phyloP scores from a whole-genome alignment of 768 basidiomycete species.

The Clitopilus hobsonii region DNA sequence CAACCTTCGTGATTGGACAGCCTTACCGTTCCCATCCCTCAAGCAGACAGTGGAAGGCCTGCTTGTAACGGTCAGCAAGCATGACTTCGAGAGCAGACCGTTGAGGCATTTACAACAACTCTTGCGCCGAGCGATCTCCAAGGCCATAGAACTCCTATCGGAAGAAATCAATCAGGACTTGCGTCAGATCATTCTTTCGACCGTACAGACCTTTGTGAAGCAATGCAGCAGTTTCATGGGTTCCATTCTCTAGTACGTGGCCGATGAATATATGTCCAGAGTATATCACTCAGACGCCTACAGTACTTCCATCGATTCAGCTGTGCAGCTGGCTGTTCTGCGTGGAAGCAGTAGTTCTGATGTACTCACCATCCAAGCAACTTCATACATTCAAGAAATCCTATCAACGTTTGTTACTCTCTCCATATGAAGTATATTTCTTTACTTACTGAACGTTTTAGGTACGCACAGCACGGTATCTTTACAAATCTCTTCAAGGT shows the following conservation, averaged over 20 bases:
- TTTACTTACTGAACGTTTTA: constrained; percentile 17
- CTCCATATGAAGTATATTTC: neutral
- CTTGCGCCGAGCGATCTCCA: constrained; percentile 48
- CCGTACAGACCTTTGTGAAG: constrained; percentile 58
- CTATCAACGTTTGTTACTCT: constrained; percentile 38
- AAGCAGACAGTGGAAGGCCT: constrained; percentile 62
- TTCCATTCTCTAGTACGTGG: constrained; percentile 47
- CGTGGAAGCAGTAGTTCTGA: constrained; percentile 52
- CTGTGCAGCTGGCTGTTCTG: constrained; percentile 40
- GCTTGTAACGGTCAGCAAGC: constrained; percentile 67
- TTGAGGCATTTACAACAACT: constrained; percentile 50
- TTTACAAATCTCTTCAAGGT: constrained; percentile 58
- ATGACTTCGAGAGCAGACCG: constrained; percentile 56
- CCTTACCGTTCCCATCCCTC: constrained; percentile 49
- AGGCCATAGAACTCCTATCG: constrained; percentile 45
- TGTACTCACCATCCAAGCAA: constrained; percentile 52
- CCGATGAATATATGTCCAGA: neutral
- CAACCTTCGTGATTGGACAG: constrained; percentile 36
- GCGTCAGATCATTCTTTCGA: constrained; percentile 59
- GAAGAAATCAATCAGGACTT: constrained; percentile 61
- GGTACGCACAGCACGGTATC: constrained; percentile 55
- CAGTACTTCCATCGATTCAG: constrained; percentile 52
- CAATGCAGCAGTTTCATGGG: constrained; percentile 51
- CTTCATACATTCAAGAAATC: constrained; percentile 46
- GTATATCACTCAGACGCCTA: neutral